These are phyloP conservation scores for Kluyveromyces aestuarii DNA, from an alignment of 805 yeast species.

Conservation along the genomic window DNA sequence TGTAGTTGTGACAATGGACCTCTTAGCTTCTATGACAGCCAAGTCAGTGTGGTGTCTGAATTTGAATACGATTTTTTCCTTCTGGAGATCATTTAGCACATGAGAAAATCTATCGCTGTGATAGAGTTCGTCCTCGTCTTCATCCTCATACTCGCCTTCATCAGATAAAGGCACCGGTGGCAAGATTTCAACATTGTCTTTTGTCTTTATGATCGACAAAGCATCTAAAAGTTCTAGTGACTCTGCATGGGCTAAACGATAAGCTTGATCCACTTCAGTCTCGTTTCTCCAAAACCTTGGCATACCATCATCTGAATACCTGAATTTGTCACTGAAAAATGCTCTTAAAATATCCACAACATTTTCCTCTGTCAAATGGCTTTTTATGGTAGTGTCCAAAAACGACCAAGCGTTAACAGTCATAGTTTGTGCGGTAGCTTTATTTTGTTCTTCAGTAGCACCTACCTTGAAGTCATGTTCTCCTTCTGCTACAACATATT, in stretches of 20 bases:
- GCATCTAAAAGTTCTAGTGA: slow-evolving; percentile 54
- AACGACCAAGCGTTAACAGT: slow-evolving; percentile 54
- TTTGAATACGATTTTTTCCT: slow-evolving; percentile 44
- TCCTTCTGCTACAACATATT: slow-evolving; percentile 16
- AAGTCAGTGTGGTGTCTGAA: slow-evolving; percentile 73
- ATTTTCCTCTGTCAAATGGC: slow-evolving; percentile 56
- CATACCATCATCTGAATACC: slow-evolving; percentile 73
- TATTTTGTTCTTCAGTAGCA: slow-evolving; percentile 35
- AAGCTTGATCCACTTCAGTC: slow-evolving; percentile 61
- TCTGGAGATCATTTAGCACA: slow-evolving; percentile 48
- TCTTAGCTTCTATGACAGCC: slow-evolving; percentile 75
- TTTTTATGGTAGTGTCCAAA: slow-evolving; percentile 50
- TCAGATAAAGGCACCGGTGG: slow-evolving; percentile 45
- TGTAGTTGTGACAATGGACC: slow-evolving; percentile 69
- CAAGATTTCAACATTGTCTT: slow-evolving; percentile 45
- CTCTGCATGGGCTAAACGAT: slow-evolving; percentile 46
- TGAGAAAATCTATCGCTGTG: slow-evolving; percentile 42
- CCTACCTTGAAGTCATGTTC: slow-evolving; percentile 62
- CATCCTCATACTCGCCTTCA: slow-evolving; percentile 25
- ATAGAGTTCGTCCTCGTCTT: slow-evolving; percentile 33
- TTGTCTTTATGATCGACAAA: slow-evolving; percentile 44
- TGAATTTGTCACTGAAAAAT: slow-evolving; percentile 70
- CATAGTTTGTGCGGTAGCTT: slow-evolving; percentile 34
- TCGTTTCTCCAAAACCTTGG: slow-evolving; percentile 77
- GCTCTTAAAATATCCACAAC: slow-evolving; percentile 62